Conservation (phyloP, 495 filamentous ascomycete genomes). For the Penicillium bovifimosum region DNA sequence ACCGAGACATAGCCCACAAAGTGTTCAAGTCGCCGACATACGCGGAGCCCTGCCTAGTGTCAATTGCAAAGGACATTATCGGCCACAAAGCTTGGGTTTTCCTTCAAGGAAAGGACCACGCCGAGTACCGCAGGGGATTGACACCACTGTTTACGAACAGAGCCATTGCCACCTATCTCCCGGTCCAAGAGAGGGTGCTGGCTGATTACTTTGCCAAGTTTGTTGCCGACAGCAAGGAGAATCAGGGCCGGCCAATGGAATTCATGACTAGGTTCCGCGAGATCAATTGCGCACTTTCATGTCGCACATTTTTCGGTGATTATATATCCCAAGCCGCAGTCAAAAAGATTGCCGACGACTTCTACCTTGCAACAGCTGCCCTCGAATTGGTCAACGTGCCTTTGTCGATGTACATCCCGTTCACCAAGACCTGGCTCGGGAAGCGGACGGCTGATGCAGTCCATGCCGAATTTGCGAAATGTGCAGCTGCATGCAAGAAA, state of each 20-base stretch:
- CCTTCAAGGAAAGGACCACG: conserved; percentile 80
- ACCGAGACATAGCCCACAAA: conserved; percentile 85
- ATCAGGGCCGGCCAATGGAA: conserved; percentile 56
- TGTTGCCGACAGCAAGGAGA: conserved; percentile 55
- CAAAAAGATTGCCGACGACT: conserved; percentile 92
- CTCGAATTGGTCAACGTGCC: conserved; percentile 96
- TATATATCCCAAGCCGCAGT: conserved; percentile 50
- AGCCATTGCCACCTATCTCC: conserved; percentile 78
- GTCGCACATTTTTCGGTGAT: conserved; percentile 50
- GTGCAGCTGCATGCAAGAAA: conserved; percentile 79
- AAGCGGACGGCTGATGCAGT: conserved; percentile 85
- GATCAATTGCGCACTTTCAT: conserved; percentile 85
- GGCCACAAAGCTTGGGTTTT: conserved; percentile 90
- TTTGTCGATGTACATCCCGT: conserved; percentile 75
- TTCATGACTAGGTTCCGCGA: conserved; percentile 88
- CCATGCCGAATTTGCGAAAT: conserved; percentile 75
- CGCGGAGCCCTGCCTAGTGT: conserved; percentile 89
- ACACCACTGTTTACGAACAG: conserved; percentile 86
- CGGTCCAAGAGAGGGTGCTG: conserved; percentile 81
- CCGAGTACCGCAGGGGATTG: conserved; percentile 87
- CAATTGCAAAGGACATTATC: conserved; percentile 82
- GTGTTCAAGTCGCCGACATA: conserved; percentile 86
- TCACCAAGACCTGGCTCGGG: conserved; percentile 86
- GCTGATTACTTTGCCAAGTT: conserved; percentile 74
- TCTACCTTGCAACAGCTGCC: conserved; percentile 86